Evolutionary conservation across 345 rosid genomes (phyloP), one percentile per base, ranked within the genome.

Genomic region (Capsella bursapastoris): DNA sequence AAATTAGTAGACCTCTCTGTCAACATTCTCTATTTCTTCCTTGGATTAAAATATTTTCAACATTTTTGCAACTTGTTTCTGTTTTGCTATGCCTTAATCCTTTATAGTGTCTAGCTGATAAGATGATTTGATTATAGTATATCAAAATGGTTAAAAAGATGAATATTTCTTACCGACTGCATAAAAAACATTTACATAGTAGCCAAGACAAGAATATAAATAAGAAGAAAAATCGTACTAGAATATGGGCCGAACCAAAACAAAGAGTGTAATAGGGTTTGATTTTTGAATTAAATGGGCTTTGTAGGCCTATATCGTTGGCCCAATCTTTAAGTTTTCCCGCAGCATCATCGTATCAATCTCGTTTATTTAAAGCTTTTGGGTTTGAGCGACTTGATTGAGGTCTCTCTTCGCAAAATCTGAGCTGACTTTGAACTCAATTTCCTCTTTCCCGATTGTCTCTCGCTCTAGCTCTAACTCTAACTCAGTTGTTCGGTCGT

Each of bases 381-480:
- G 14, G 45, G 49, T 44, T 44, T 38, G 41, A 45, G 49, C 49
- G 8, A 55, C 55, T 55, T 41, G 15, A 53, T 55, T 41, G 15
- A 53, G 34, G 5, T 55, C 29, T 40, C 38, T 40, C 27, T 8
- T 27, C 62, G 27, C 51, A 52, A 40, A 22, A 14, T 9, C 28
- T 51, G 38, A 35, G 55, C 5, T 16, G 47, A 48, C 38, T 2
- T 31, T 16, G 44, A 35, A 11, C 4, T 27, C 59, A 4, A 12
- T 34, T 18, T 16, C 0, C 29, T 8, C 57, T 31, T 27, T 31
- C 43, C 31, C 41, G 27, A 11, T 16, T 31, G 12, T 63, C n/a
- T 56, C 40, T 35, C 38, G 38, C 25, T n/a, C 56, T 71, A 40
- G 38, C 25, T n/a, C 56, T 71, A 40, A 41, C 32, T 52, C 22